phyloP scores from a whole-genome alignment of 208 protist genomes.

The Herpetomonas tarakana region DNA sequence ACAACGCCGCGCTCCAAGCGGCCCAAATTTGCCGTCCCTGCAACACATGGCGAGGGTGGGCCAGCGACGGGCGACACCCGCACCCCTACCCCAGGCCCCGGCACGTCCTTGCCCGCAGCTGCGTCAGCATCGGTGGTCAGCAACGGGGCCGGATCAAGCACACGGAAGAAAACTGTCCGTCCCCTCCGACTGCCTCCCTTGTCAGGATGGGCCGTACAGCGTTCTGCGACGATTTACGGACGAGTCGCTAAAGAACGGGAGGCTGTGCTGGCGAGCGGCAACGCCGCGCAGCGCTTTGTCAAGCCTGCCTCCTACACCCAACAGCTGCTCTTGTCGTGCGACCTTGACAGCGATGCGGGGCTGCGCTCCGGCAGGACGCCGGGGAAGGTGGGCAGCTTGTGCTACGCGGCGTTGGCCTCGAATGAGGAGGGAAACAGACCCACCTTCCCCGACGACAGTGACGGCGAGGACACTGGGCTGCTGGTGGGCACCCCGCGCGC shows the following conservation, averaged over 20 bases:
- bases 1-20: neutral
- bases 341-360: neutral
- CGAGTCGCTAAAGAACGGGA: slow-evolving; percentile 17
- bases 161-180: neutral
- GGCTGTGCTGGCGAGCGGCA: slow-evolving; percentile 12
- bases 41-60: neutral
- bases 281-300: slow-evolving; percentile 1
- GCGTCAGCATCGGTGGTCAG: too few species aligned
- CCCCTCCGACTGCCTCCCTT: neutral
- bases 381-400: neutral
- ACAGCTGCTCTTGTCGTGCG: neutral
- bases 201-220: too few species aligned
- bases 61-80: neutral
- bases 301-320: neutral
- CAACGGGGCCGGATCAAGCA: too few species aligned
- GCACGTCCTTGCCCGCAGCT: neutral
- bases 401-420: neutral
- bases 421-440: too few species aligned
- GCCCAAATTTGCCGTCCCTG: neutral
- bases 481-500: slow-evolving; percentile 19
- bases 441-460: neutral
- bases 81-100: neutral
- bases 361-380: neutral
- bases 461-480: slow-evolving; percentile 3
- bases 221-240: slow-evolving; percentile 12